phyloP scores from a whole-genome alignment of 805 yeast species.

The Candida lessepsii region DNA sequence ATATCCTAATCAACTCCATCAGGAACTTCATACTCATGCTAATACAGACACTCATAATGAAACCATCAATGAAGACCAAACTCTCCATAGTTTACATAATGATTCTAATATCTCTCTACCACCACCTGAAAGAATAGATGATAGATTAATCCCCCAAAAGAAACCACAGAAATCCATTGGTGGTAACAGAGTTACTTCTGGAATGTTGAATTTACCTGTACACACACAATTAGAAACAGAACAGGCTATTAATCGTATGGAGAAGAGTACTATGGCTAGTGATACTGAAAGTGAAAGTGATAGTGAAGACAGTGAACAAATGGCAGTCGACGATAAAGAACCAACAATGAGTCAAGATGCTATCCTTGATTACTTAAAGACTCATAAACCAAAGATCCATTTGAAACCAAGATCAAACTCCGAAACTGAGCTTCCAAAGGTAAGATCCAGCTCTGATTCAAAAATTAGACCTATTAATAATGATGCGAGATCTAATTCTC shows the following conservation, averaged over 20 bases:
- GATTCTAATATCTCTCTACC: constrained; percentile 30
- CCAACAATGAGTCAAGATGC: constrained; percentile 5
- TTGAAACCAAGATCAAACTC: background rate
- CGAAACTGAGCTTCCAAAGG: background rate
- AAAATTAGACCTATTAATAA: background rate
- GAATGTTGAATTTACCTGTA: constrained; percentile 39
- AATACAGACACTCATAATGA: too few species aligned
- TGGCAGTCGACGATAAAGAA: background rate
- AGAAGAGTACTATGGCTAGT: background rate
- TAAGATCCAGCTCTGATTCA: background rate
- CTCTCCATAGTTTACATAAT: too few species aligned
- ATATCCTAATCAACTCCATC: too few species aligned
- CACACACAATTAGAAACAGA: constrained; percentile 27
- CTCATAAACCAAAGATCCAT: constrained; percentile 2
- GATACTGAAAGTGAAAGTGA: background rate
- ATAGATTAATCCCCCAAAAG: constrained; percentile 30
- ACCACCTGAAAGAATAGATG: constrained; percentile 29
- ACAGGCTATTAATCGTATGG: constrained; percentile 14
- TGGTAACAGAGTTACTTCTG: constrained; percentile 37
- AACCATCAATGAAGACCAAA: too few species aligned
- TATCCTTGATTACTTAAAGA: constrained; percentile 7
- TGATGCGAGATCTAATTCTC: background rate
- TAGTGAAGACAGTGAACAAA: constrained; percentile 5
- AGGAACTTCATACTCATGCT: too few species aligned
- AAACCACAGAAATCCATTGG: constrained; percentile 9